Percentiles rank a stretch among this genome's conserved stretches.
phyloP scores from a whole-genome alignment of 2,329 filamentous ascomycete genomes.

The Pyrenophora teres region DNA sequence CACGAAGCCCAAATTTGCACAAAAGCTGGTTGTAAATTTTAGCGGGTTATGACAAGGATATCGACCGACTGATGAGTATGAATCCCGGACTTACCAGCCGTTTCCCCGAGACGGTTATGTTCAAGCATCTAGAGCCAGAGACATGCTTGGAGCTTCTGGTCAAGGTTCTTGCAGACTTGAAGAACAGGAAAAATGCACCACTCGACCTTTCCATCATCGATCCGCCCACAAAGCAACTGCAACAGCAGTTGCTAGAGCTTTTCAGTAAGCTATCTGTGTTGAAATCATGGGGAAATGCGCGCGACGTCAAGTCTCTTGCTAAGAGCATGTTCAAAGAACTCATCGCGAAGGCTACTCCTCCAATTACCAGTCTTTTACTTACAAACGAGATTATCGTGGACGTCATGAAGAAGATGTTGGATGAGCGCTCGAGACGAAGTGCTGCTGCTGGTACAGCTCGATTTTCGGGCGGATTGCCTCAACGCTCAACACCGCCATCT shows the following conservation, averaged over 20 bases:
- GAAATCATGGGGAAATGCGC: conserved; percentile 65
- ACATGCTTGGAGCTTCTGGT: conserved; percentile 41
- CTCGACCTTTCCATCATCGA: conserved; percentile 36
- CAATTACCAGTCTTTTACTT: conserved; percentile 26
- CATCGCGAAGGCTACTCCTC: conserved; percentile 27
- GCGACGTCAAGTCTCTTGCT: conserved; percentile 63
- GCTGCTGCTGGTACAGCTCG: conserved; percentile 26
- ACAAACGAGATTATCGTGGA: conserved; percentile 31
- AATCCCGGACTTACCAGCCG: conserved; percentile 69
- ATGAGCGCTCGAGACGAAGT: conserved; percentile 37
- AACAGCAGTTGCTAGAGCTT: conserved; percentile 22
- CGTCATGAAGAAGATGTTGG: conserved; percentile 39
- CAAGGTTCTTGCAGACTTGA: conserved; percentile 39
- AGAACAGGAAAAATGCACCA: conserved; percentile 36
- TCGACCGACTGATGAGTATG: conserved; percentile 64
- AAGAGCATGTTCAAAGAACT: conserved; percentile 54
- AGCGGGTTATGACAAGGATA: conserved; percentile 67
- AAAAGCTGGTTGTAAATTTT: conserved; percentile 68
- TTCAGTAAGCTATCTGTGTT: conserved; percentile 53
- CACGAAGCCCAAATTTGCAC: conserved; percentile 61
- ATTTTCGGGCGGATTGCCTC: conserved; percentile 7
- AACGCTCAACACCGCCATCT: background rate
- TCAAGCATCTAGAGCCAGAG: conserved; percentile 48
- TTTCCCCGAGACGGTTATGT: conserved; percentile 66
- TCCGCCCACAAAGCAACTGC: conserved; percentile 21